phyloP scores from a whole-genome alignment of 768 basidiomycete species.

The Tricholoma saponaceum region DNA sequence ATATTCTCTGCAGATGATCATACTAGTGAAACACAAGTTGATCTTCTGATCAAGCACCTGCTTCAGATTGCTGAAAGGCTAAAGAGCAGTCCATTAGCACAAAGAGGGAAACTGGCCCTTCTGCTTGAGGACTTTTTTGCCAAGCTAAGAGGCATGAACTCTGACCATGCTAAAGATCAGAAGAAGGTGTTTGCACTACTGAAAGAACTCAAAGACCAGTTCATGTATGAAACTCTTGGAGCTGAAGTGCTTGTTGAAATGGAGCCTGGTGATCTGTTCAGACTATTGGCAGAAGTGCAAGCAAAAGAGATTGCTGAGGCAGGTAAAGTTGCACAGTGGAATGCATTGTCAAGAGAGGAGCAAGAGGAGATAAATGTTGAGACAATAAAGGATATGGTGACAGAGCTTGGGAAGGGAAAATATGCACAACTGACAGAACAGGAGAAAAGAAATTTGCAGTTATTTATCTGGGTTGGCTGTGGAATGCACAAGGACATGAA shows the following conservation, averaged over 20 bases:
- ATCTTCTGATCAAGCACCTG: conserved; percentile 1
- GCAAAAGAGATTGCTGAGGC: conserved; percentile 17
- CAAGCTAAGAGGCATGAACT: conserved; percentile 19
- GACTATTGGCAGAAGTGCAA: conserved; percentile 14
- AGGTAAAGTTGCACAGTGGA: conserved; percentile 24
- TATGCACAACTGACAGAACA: conserved; percentile 16
- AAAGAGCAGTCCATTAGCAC: not conserved
- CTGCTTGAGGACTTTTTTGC: conserved; percentile 1
- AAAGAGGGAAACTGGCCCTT: not conserved
- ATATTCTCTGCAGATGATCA: conserved; percentile 15
- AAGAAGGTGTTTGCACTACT: conserved; percentile 13
- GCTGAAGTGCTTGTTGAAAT: conserved; percentile 9
- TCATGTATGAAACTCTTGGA: conserved; percentile 11
- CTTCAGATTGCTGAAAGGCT: not conserved
- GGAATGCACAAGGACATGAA: conserved; percentile 38
- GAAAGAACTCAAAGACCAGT: conserved; percentile 13
- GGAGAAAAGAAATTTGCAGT: conserved; percentile 12
- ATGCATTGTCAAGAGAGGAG: conserved; percentile 16
- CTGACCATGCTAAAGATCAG: conserved; percentile 21
- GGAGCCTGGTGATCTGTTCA: conserved; percentile 11
- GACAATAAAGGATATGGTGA: conserved; percentile 12
- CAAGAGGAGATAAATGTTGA: conserved; percentile 13
- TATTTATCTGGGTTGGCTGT: conserved; percentile 34
- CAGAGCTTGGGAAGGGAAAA: conserved; percentile 17
- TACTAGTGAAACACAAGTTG: conserved; percentile 19